phyloP scores from a whole-genome alignment of 768 basidiomycete species.

The Ephemerocybe angulata region DNA sequence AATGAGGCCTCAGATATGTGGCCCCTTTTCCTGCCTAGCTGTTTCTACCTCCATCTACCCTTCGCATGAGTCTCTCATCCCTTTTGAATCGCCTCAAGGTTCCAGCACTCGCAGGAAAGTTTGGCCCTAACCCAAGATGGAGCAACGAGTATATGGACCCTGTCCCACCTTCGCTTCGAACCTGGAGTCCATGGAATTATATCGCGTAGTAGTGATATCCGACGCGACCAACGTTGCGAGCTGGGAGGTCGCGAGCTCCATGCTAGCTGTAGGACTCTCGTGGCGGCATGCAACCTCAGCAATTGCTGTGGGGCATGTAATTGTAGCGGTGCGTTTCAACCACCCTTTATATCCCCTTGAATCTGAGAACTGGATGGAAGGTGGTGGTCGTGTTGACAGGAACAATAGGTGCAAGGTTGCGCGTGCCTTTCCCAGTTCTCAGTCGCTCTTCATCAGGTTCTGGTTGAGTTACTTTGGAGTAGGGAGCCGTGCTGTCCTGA shows the following conservation, averaged over 20 bases:
- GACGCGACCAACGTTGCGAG: conserved; percentile 44
- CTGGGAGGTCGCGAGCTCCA: conserved; percentile 71
- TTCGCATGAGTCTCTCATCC: too few species aligned
- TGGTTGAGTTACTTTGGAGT: conserved; percentile 88
- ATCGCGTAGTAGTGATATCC: conserved; percentile 59
- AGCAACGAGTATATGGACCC: conserved; percentile 78
- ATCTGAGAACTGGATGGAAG: conserved; percentile 11
- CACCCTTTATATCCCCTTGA: not conserved
- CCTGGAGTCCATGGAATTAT: conserved; percentile 68
- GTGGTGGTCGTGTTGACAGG: conserved; percentile 73
- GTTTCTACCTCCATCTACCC: too few species aligned
- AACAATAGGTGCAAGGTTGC: conserved; percentile 72
- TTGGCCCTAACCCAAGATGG: conserved; percentile 59
- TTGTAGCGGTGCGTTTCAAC: conserved; percentile 55
- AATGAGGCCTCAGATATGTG: too few species aligned
- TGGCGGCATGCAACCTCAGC: conserved; percentile 69
- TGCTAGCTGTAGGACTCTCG: conserved; percentile 71
- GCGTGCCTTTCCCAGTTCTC: conserved; percentile 70
- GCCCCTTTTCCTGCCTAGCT: too few species aligned
- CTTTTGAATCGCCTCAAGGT: too few species aligned
- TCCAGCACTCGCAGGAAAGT: too few species aligned
- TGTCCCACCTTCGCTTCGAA: conserved; percentile 54
- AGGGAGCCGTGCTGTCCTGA: conserved; percentile 66
- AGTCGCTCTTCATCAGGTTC: conserved; percentile 86
- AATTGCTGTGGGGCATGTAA: conserved; percentile 67